Evolutionary conservation across 1,139 yeast genomes (phyloP).

Genomic region (Yarrowia galli): DNA sequence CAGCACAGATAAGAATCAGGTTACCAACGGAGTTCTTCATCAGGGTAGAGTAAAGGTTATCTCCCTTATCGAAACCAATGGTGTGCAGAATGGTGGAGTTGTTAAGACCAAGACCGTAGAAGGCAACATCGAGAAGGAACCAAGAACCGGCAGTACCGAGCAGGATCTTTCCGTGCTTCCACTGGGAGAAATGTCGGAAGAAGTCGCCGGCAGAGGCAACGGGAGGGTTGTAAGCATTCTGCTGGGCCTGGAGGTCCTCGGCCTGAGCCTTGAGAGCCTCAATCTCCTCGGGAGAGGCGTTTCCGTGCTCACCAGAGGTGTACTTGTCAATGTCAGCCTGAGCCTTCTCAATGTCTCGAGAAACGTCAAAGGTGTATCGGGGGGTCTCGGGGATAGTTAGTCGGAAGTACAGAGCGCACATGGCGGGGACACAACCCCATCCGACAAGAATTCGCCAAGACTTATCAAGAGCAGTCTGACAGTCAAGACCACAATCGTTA

Average conservation of each 20-base stretch:
- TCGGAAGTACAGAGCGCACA: constrained; percentile 53
- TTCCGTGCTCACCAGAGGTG: constrained; percentile 57
- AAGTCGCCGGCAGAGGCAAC: constrained; percentile 57
- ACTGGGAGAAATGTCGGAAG: constrained; percentile 80
- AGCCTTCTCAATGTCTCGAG: constrained; percentile 68
- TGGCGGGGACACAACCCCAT: constrained; percentile 57
- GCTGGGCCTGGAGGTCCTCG: constrained; percentile 2
- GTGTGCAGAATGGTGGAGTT: constrained; percentile 84
- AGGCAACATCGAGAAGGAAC: constrained; percentile 96
- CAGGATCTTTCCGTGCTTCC: constrained; percentile 91
- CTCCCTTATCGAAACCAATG: constrained; percentile 78
- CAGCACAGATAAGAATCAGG: constrained; percentile 68
- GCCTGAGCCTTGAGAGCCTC: constrained; percentile 50
- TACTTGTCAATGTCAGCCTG: constrained; percentile 61
- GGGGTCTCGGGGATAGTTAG: constrained; percentile 50
- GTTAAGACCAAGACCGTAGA: constrained; percentile 83
- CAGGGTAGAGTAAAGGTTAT: constrained; percentile 70
- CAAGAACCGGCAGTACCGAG: constrained; percentile 96
- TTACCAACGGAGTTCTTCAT: constrained; percentile 75
- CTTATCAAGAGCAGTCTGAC: constrained; percentile 48
- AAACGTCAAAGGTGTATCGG: constrained; percentile 64
- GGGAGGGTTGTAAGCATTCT: constrained; percentile 48
- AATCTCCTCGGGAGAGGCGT: constrained; percentile 52
- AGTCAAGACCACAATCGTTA: constrained; percentile 53
- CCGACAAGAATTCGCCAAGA: constrained; percentile 53